Percentiles rank a stretch among this genome's conserved stretches.
These are phyloP conservation scores for Teratosphaeria nubilosa DNA, from an alignment of 2,329 filamentous ascomycete species.

Conservation along the genomic window DNA sequence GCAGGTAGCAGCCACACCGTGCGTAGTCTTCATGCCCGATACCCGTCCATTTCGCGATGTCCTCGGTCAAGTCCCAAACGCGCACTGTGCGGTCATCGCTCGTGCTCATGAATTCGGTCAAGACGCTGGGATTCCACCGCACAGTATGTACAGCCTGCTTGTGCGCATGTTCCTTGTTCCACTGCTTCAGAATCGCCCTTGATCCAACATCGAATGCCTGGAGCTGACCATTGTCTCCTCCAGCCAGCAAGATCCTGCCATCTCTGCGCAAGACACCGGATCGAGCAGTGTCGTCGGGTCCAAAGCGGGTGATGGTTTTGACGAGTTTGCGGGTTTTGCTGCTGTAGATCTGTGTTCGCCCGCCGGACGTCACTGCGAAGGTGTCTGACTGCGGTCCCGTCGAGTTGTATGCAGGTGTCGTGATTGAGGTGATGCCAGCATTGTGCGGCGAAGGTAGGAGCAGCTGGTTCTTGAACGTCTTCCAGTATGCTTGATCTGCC, in stretches of 20 bases:
- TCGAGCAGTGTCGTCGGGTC: conserved; percentile 68
- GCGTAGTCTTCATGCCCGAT: conserved; percentile 89
- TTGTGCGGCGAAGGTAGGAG: conserved; percentile 84
- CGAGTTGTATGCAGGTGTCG: conserved; percentile 29
- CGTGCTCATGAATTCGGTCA: conserved; percentile 78
- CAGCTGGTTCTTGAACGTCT: conserved; percentile 82
- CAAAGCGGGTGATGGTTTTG: conserved; percentile 87
- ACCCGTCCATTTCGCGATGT: conserved; percentile 66
- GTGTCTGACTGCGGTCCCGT: conserved; percentile 44
- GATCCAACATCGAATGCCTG: conserved; percentile 92
- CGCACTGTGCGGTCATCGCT: conserved; percentile 89
- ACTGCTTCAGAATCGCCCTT: conserved; percentile 86
- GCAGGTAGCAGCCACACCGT: conserved; percentile 76
- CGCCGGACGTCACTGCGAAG: conserved; percentile 91
- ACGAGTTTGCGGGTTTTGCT: conserved; percentile 82
- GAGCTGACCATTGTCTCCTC: conserved; percentile 82
- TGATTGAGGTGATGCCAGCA: conserved; percentile 80
- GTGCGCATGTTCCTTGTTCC: conserved; percentile 50
- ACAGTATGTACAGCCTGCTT: conserved; percentile 92
- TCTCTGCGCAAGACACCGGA: conserved; percentile 82
- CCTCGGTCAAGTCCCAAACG: conserved; percentile 83
- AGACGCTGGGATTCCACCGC: conserved; percentile 72
- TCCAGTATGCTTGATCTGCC: conserved; percentile 93
- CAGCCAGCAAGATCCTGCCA: conserved; percentile 78
- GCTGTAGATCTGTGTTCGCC: conserved; percentile 87